Percentiles rank a stretch among this genome's conserved stretches.
Evolutionary conservation across 2,329 filamentous ascomycete genomes (phyloP).

Genomic region (Aschersonia sp.): DNA sequence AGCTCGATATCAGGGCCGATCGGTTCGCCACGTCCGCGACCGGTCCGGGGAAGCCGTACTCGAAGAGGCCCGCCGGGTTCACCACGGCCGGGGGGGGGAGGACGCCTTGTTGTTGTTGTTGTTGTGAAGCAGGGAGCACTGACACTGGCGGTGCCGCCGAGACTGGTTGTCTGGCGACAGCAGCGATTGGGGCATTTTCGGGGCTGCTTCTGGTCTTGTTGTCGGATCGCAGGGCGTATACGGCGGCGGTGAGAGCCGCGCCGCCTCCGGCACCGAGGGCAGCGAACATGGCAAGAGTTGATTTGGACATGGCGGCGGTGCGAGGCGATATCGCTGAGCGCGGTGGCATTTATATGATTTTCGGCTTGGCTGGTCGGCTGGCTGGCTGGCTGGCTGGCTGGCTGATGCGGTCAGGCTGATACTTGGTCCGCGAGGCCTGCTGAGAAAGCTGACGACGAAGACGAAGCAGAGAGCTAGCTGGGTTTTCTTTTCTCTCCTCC

Average conservation of each 20-base stretch:
- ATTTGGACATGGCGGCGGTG: slow-evolving; percentile 54
- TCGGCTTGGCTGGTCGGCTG: too few species aligned
- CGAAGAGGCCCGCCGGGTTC: slow-evolving; percentile 62
- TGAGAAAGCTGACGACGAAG: too few species aligned
- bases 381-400: not conserved
- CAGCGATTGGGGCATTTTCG: slow-evolving; percentile 12
- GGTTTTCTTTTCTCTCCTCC: too few species aligned
- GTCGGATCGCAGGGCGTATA: slow-evolving; percentile 40
- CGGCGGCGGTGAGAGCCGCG: slow-evolving; percentile 56
- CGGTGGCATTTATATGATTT: slow-evolving; percentile 6
- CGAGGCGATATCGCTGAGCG: slow-evolving; percentile 2
- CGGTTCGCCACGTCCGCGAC: slow-evolving; percentile 68
- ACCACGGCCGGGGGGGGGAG: slow-evolving; percentile 30
- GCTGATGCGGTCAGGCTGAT: slow-evolving; percentile 6
- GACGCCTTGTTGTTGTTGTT: too few species aligned
- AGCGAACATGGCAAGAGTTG: slow-evolving; percentile 60
- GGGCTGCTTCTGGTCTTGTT: slow-evolving; percentile 3
- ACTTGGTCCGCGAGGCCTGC: not conserved
- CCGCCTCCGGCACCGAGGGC: slow-evolving; percentile 64
- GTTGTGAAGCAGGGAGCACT: too few species aligned
- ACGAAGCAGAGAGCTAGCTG: too few species aligned
- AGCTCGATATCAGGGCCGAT: slow-evolving; percentile 68
- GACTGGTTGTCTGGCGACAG: slow-evolving; percentile 44
- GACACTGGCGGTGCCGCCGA: slow-evolving; percentile 12
- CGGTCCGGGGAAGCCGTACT: slow-evolving; percentile 87